Evolutionary conservation across 2,329 filamentous ascomycete species (phyloP).

Genomic region (Diplocarpon rosae): DNA sequence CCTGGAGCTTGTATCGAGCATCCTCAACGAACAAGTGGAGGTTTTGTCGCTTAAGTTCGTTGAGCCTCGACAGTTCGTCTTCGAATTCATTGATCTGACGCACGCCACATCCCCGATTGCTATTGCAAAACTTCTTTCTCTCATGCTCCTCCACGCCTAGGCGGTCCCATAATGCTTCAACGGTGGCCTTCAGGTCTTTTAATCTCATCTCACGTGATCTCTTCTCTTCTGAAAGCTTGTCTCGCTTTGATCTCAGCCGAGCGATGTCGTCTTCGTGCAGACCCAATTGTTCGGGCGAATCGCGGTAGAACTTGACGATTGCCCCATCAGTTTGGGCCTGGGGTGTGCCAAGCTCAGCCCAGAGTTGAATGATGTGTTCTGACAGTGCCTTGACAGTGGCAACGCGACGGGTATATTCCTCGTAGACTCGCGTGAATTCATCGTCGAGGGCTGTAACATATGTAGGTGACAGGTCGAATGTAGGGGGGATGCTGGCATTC

Average conservation of each 20-base stretch:
- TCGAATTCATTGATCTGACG: conserved; percentile 93
- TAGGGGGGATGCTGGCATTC: conserved; percentile 65
- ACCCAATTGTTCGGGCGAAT: conserved; percentile 87
- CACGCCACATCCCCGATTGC: conserved; percentile 82
- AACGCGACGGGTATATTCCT: conserved; percentile 84
- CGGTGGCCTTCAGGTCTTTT: conserved; percentile 61
- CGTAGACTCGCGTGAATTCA: conserved; percentile 90
- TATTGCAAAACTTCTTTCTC: conserved; percentile 72
- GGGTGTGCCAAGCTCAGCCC: conserved; percentile 90
- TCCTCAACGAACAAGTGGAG: conserved; percentile 94
- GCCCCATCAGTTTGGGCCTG: conserved; percentile 81
- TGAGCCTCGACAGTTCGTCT: conserved; percentile 74
- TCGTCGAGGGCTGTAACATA: conserved; percentile 80
- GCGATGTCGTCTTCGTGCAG: conserved; percentile 78
- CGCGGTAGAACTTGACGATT: conserved; percentile 82
- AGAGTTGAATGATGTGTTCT: conserved; percentile 84
- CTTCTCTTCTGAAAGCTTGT: conserved; percentile 83
- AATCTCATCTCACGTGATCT: conserved; percentile 65
- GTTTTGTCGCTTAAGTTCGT: conserved; percentile 91
- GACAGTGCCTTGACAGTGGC: conserved; percentile 61
- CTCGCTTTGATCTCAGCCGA: conserved; percentile 60
- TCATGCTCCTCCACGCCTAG: conserved; percentile 74
- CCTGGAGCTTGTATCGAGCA: conserved; percentile 78
- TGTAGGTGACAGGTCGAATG: conserved; percentile 82
- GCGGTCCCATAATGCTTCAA: conserved; percentile 85